Evolutionary conservation across 768 basidiomycete genomes (phyloP), one percentile per base, ranked within the genome.

Genomic region (Crepidotus variabilis): DNA sequence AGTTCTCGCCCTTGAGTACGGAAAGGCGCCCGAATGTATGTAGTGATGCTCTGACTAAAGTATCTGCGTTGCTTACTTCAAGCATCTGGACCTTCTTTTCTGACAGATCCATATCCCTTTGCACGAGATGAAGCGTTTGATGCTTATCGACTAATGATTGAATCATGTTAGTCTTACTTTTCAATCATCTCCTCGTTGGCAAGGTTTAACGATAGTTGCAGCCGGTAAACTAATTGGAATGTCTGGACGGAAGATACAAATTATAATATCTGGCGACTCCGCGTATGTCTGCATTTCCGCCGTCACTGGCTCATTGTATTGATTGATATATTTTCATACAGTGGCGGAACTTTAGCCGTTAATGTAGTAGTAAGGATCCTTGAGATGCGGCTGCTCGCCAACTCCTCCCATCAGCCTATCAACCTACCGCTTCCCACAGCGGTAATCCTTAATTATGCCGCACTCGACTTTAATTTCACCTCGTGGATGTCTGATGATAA

Each of bases 111-210:
- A 11, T 99, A 94, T 70, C 97, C 97, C 0, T 98, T 90, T 70
- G 94, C 94, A 4, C 88, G 94, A 58, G 94, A 98, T 68, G 95
- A 98, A 64, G 88, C 88, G 14, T 97, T 94, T 69, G 97, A 98
- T 72, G 80, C 84, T 5, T 99, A 97, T 69, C 80, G 83, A 28
- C 75, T 91, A 7, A 75, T 99, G 20, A 82, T 88, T 18, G 88
- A 92, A 68, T 88, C 91, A 14, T 71, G 80, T 79, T 55, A 48
- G 75, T 70, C 11, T 47, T 14, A 24, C 22, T 22, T 23, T 51
- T 23, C 10, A 6, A 4, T n/a, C 47, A 4, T 24, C 16, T 20
- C 28, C 16, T 20, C 28, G 8, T 28, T 28, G 14, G 34, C 6
- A 35, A 24, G 53, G 14, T 18, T 55, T 56, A 47, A 34, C 34